A percentile compares a stretch with the other conserved stretches of the same genome.
Conservation (phyloP, 192 early-diverging fungal genomes). For the Funneliformis geosporum region DNA sequence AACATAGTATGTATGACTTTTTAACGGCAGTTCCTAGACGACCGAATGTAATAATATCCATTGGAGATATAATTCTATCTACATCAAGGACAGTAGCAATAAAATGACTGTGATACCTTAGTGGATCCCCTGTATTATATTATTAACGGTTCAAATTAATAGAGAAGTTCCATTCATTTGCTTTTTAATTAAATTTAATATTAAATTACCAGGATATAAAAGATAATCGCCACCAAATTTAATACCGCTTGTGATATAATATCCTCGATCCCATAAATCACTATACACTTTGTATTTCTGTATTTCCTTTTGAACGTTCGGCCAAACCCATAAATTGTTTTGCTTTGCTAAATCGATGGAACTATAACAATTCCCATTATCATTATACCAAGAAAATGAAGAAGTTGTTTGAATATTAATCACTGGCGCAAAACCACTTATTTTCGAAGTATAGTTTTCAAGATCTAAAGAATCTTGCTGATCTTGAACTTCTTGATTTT, state of each 20-base stretch:
- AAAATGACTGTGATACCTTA: constrained; percentile 23
- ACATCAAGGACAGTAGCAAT: constrained; percentile 15
- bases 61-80: not conserved
- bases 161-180: too few species aligned
- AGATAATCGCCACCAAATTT: constrained; percentile 91
- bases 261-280: constrained; percentile 65
- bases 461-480: not conserved
- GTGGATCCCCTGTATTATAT: constrained; percentile 21
- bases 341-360: constrained; percentile 12
- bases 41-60: constrained; percentile 33
- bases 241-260: constrained; percentile 68
- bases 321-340: constrained; percentile 44
- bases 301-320: constrained; percentile 38
- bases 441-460: not conserved
- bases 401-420: constrained; percentile 32
- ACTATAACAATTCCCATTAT: constrained; percentile 7
- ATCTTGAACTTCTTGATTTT: not conserved
- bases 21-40: constrained; percentile 17
- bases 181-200: not conserved
- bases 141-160: not conserved
- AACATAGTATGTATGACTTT: constrained; percentile 28
- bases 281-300: constrained; percentile 55
- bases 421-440: constrained; percentile 21
- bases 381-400: constrained; percentile 22
- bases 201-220: constrained; percentile 52